A percentile compares a stretch with the other conserved stretches of the same genome.
These are phyloP conservation scores for Salix brachista DNA, from an alignment of 345 rosid genomes.

Conservation along the genomic window DNA sequence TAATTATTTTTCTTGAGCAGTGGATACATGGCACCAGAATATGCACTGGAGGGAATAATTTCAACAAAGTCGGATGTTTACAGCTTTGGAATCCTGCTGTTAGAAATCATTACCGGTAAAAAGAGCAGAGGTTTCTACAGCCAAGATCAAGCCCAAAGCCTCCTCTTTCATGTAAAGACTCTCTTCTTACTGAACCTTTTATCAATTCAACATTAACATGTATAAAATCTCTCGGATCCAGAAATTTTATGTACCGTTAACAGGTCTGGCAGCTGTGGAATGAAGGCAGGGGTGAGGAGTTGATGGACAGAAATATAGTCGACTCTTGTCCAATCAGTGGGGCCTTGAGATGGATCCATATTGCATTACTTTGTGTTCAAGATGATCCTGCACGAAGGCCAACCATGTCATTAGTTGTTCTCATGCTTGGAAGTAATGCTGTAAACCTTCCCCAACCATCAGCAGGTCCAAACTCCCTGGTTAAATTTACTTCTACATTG, in stretches of 20 bases:
- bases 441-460: conserved; percentile 32
- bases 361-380: conserved; percentile 45
- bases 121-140: conserved; percentile 34
- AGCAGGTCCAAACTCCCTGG: conserved; percentile 23
- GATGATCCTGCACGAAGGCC: conserved; percentile 44
- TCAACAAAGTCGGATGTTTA: conserved; percentile 49
- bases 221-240: neutral
- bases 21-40: conserved; percentile 61
- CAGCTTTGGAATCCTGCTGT: conserved; percentile 39
- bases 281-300: conserved; percentile 30
- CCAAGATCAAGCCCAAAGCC: conserved; percentile 24
- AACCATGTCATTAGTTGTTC: conserved; percentile 37
- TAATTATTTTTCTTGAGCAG: conserved; percentile 10
- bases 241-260: neutral
- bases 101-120: conserved; percentile 44
- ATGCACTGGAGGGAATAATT: conserved; percentile 41
- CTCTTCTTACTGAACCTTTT: neutral
- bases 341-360: conserved; percentile 40
- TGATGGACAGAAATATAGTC: conserved; percentile 32
- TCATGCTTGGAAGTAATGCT: conserved; percentile 48
- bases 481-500: conserved; percentile 10
- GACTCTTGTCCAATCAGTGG: conserved; percentile 13
- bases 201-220: neutral
- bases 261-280: conserved; percentile 49
- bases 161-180: conserved; percentile 34